Evolutionary conservation across 2,329 filamentous ascomycete genomes (phyloP), one percentile per base, ranked within the genome.

Genomic region (Fusarium sterilihyphosum): DNA sequence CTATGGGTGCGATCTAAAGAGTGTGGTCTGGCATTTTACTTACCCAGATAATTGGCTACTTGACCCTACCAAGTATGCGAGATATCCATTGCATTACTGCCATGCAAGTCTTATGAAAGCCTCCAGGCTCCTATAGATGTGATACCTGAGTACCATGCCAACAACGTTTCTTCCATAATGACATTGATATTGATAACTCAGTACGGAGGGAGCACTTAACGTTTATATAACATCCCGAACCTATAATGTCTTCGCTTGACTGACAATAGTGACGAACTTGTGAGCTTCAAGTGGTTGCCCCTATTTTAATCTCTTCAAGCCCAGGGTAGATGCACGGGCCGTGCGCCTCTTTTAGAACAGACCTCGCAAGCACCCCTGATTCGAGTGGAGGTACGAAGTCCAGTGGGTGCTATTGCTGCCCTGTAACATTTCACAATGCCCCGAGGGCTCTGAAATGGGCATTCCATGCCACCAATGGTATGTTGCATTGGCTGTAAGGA

Each of bases 391-490:
- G 61, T 50, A 37, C 16, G 35, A 16, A 50, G 37, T 53, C 29
- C 61, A 50, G 37, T 41, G 65, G 35, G 41, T 44, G 66, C 24
- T 52, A 33, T 44, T 29, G n/a, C 26, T 70, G 66, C 40, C 63
- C 72, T 74, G 63, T 58, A 69, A 60, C 26, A 56, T 29, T 63
- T 58, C 53, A 43, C 35, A 38, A 57, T 63, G 61, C 40, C 57
- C 50, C 61, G 59, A 62, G 46, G 57, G 44, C 44, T 61, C 68
- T 63, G 67, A 54, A 58, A 50, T 68, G 60, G 53, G 49, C 31
- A 60, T 57, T 64, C 46, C 67, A 70, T 74, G 69, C 76, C 76
- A 78, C 76, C 76, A 78, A 78, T 78, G 68, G 65, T 54, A 61
- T 61, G 61, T 65, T 60, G 63, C 54, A 70, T 70, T 65, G 61